A percentile compares a stretch with the other conserved stretches of the same genome.
phyloP scores from a whole-genome alignment of 371 early-diverging fungal genomes.

The Saksenaea oblongispora region DNA sequence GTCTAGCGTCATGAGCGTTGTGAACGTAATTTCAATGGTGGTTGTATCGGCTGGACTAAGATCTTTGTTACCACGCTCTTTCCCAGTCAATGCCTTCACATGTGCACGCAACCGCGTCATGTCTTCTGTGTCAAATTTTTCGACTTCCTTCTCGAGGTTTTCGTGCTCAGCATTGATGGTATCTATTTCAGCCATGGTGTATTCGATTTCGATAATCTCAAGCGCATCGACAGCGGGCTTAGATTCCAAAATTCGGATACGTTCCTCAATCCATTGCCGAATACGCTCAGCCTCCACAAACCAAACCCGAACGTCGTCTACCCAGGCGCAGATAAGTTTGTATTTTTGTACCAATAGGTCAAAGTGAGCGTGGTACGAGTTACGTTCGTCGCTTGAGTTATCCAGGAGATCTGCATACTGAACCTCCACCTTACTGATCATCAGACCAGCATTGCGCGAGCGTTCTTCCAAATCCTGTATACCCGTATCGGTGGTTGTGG shows the following conservation, averaged over 20 bases:
- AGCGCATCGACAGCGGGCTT: slow-evolving; percentile 36
- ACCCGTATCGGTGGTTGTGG: slow-evolving; percentile 33
- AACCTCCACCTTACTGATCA: slow-evolving; percentile 23
- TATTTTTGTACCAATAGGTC: slow-evolving; percentile 35
- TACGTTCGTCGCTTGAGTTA: slow-evolving; percentile 7
- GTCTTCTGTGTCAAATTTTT: slow-evolving; percentile 50
- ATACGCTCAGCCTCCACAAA: slow-evolving; percentile 52
- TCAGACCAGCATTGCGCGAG: slow-evolving; percentile 27
- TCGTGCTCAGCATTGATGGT: slow-evolving; percentile 34
- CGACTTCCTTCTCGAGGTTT: slow-evolving; percentile 46
- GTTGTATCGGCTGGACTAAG: slow-evolving; percentile 59
- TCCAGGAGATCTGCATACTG: slow-evolving; percentile 29
- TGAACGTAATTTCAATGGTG: slow-evolving; percentile 54
- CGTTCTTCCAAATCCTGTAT: slow-evolving; percentile 41
- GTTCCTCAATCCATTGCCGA: slow-evolving; percentile 45
- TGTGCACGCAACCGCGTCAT: slow-evolving; percentile 55
- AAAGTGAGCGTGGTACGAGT: slow-evolving; percentile 28
- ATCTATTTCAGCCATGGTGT: slow-evolving; percentile 32
- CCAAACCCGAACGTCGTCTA: slow-evolving; percentile 52
- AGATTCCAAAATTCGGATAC: slow-evolving; percentile 39
- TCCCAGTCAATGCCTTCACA: slow-evolving; percentile 50
- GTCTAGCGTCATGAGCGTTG: slow-evolving; percentile 48
- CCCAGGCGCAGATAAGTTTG: slow-evolving; percentile 44
- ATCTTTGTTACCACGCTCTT: slow-evolving; percentile 35
- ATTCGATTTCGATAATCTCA: slow-evolving; percentile 2